phyloP scores from a whole-genome alignment of 2,329 filamentous ascomycete species.

The Aspergillus alliaceus region DNA sequence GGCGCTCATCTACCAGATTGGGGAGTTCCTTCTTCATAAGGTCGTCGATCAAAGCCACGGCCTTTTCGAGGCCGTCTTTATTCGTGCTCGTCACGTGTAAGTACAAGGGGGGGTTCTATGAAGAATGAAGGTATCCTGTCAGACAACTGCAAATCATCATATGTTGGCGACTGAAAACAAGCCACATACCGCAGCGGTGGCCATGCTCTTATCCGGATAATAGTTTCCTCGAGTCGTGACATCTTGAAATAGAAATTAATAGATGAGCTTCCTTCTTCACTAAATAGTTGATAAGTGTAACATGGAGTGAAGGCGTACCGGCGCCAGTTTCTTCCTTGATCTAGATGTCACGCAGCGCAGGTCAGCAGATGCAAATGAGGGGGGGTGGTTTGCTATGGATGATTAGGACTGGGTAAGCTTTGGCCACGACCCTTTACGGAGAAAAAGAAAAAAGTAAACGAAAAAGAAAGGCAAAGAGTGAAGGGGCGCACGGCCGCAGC shows the following conservation, averaged over 20 bases:
- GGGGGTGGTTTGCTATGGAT: conserved; percentile 58
- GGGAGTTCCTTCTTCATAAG: conserved; percentile 95
- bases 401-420: conserved; percentile 66
- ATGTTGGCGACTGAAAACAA: neutral
- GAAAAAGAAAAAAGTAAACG: conserved; percentile 26
- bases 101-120: conserved; percentile 85
- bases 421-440: conserved; percentile 56
- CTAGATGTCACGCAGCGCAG: conserved; percentile 82
- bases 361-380: conserved; percentile 94
- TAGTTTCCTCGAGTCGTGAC: conserved; percentile 97
- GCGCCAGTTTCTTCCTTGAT: conserved; percentile 99
- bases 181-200: conserved; percentile 77
- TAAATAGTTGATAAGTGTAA: conserved; percentile 48
- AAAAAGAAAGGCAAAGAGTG: conserved; percentile 36
- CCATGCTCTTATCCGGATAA: conserved; percentile 97
- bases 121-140: neutral
- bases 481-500: conserved; percentile 36
- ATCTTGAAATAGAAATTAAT: conserved; percentile 69
- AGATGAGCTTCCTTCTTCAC: conserved; percentile 61
- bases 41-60: conserved; percentile 85
- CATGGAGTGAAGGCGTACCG: conserved; percentile 71
- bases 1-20: conserved; percentile 89
- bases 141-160: neutral
- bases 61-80: conserved; percentile 87
- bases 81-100: conserved; percentile 92